These are phyloP conservation scores for Piper longum DNA, from an alignment of 164 flowering plant genomes.

Conservation along the genomic window DNA sequence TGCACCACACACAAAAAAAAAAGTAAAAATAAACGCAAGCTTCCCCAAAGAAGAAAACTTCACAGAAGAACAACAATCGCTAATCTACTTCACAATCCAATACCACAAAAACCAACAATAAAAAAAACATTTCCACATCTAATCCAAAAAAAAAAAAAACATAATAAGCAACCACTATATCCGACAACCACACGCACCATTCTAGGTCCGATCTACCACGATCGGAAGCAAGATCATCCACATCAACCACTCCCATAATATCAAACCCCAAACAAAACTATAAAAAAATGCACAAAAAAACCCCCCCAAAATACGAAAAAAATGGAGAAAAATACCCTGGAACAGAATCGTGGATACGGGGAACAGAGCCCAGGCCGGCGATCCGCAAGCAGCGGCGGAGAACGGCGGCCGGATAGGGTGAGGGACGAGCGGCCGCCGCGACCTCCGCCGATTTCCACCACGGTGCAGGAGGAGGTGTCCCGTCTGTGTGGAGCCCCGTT, in stretches of 20 bases:
- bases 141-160: not conserved
- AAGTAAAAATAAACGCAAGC: not conserved
- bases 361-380: not conserved
- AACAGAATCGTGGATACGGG: not conserved
- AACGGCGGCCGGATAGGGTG: not conserved
- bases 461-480: too few species aligned
- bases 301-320: too few species aligned
- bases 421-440: not conserved
- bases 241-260: not conserved
- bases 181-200: not conserved
- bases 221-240: not conserved
- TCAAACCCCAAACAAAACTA: not conserved
- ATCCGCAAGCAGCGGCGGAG: not conserved
- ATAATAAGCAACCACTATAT: not conserved
- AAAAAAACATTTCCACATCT: not conserved
- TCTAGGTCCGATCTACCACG: not conserved
- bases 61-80: not conserved
- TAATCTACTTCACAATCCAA: not conserved
- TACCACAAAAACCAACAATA: not conserved
- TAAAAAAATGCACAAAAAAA: not conserved
- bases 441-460: too few species aligned
- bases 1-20: not conserved
- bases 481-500: not conserved
- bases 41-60: not conserved
- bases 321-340: not conserved